These are phyloP conservation scores for Marchantia paleacea DNA, from an alignment of 225 moss, liverwort and hornwort species.

Conservation along the genomic window DNA sequence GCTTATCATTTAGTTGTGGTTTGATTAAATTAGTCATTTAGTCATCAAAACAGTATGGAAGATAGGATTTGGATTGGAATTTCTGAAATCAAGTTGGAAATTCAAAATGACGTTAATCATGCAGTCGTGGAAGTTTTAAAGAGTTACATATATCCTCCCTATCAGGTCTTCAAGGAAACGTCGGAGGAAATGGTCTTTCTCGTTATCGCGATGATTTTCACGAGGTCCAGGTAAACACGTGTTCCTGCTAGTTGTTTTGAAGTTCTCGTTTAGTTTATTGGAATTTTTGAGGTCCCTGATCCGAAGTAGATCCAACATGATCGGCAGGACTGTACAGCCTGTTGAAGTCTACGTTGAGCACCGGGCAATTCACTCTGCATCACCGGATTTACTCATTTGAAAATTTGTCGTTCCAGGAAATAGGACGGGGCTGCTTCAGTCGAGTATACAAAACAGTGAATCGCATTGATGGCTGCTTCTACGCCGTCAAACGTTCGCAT, in stretches of 20 bases:
- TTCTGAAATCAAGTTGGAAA: not conserved
- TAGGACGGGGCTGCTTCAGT: constrained; percentile 91
- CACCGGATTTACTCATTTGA: not conserved
- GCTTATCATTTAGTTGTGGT: no score
- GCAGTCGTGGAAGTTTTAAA: no score
- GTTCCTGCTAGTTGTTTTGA: not conserved
- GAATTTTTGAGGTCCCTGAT: not conserved
- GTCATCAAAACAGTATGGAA: not conserved
- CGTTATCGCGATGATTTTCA: constrained; percentile 90
- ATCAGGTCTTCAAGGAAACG: constrained; percentile 50
- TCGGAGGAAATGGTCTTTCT: constrained; percentile 51
- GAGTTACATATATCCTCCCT: no score
- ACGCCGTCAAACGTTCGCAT: constrained; percentile 87
- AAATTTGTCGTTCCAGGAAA: constrained; percentile 55
- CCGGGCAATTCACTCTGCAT: no score
- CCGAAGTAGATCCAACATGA: not conserved
- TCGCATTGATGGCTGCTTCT: constrained; percentile 84
- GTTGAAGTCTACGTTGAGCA: no score
- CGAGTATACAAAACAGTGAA: constrained; percentile 79
- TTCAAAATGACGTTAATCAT: not conserved
- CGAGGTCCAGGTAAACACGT: constrained; percentile 64
- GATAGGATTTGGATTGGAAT: not conserved
- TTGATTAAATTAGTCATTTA: not conserved
- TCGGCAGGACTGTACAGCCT: not conserved
- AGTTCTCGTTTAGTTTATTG: not conserved